These are phyloP conservation scores for Porphyrellus cyaneotinctus DNA, from an alignment of 768 basidiomycete genomes.

Conservation along the genomic window DNA sequence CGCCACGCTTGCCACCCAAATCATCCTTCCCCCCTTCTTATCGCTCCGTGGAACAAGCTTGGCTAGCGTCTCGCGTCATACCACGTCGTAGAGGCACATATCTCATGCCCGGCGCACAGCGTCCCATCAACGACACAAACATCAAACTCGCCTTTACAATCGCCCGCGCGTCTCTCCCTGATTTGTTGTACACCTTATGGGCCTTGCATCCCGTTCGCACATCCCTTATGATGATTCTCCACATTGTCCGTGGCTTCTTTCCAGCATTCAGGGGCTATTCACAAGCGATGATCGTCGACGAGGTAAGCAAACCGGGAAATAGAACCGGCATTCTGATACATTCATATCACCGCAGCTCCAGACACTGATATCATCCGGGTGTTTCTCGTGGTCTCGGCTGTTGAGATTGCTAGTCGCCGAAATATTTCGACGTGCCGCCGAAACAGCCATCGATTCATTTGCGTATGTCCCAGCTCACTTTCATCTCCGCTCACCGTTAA, in stretches of 20 bases:
- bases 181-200: conserved; percentile 50
- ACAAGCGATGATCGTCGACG: conserved; percentile 81
- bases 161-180: conserved; percentile 47
- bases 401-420: conserved; percentile 57
- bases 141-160: conserved; percentile 54
- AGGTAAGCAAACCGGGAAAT: conserved; percentile 45
- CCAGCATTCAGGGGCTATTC: conserved; percentile 84
- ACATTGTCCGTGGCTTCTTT: conserved; percentile 68
- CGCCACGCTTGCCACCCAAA: conserved; percentile 1
- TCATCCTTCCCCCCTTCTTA: background rate
- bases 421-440: conserved; percentile 56
- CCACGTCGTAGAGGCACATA: conserved; percentile 41
- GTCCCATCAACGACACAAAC: conserved; percentile 57
- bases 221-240: conserved; percentile 64
- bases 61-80: conserved; percentile 54
- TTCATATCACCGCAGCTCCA: conserved; percentile 50
- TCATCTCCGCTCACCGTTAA: conserved; percentile 6
- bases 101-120: conserved; percentile 66
- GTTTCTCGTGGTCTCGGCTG: conserved; percentile 67
- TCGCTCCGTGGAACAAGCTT: conserved; percentile 40
- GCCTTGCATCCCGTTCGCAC: conserved; percentile 64
- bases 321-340: conserved; percentile 1
- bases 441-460: conserved; percentile 64
- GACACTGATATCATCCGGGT: conserved; percentile 60
- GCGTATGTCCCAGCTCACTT: conserved; percentile 51